Percentiles rank a stretch among this genome's conserved stretches.
phyloP scores from a whole-genome alignment of 1,284 basidiomycete genomes.

The Marasmius tenuissimus region DNA sequence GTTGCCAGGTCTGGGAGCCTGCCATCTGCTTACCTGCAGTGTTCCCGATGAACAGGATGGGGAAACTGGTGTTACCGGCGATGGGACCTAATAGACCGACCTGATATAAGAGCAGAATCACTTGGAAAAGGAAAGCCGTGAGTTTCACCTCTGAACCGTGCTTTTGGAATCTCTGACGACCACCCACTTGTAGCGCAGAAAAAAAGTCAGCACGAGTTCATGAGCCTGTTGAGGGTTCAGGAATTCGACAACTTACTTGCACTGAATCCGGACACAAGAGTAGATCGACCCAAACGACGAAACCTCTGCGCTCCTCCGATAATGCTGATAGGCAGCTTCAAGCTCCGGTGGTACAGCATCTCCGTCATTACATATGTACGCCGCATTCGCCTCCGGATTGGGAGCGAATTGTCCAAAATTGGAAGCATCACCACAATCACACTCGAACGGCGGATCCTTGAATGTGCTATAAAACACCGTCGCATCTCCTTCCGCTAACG shows the following conservation, averaged over 20 bases:
- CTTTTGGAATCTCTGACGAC: constrained; percentile 10
- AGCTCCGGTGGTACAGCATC: constrained; percentile 3
- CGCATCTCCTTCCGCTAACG: constrained; percentile 13
- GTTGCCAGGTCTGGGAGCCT: neutral
- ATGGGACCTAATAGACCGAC: constrained; percentile 6
- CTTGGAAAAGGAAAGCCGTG: neutral
- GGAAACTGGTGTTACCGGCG: constrained; percentile 12
- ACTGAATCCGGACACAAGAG: constrained; percentile 6
- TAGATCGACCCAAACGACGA: constrained; percentile 14
- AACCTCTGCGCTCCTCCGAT: constrained; percentile 2
- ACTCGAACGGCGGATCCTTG: constrained; percentile 1
- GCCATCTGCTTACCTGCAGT: constrained; percentile 7
- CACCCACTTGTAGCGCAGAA: constrained; percentile 10
- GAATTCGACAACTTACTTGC: constrained; percentile 9
- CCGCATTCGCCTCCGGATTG: constrained; percentile 5
- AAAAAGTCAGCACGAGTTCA: too few species aligned
- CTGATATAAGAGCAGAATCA: neutral
- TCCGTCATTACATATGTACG: constrained; percentile 17
- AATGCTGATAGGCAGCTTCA: constrained; percentile 8
- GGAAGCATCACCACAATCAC: neutral
- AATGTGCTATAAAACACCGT: constrained; percentile 9
- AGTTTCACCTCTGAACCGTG: constrained; percentile 13
- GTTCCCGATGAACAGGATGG: constrained; percentile 12
- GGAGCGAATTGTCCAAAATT: neutral
- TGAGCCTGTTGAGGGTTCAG: neutral